These are phyloP conservation scores for Dionaea muscipula DNA, from an alignment of 179 eudicot genomes.

Conservation along the genomic window DNA sequence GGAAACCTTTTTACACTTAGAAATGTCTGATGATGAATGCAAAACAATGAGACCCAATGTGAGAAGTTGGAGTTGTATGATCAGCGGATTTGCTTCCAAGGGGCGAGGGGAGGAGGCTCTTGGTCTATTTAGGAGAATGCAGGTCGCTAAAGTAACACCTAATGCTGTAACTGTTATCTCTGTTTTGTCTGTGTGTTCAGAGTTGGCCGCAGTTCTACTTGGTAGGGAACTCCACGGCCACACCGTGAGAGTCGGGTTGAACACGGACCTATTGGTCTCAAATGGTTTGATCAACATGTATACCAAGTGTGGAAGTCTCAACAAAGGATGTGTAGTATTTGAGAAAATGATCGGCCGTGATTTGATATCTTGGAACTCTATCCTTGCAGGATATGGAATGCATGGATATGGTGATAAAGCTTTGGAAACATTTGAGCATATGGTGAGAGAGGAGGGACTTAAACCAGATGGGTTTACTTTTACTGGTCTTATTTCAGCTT, in stretches of 20 bases:
- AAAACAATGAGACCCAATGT: conserved; percentile 24
- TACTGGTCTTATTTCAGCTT: conserved; percentile 37
- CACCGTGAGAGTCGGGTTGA: conserved; percentile 14
- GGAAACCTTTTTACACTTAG: conserved; percentile 19
- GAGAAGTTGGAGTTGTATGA: conserved; percentile 34
- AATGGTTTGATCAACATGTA: conserved; percentile 47
- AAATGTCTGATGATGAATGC: conserved; percentile 11
- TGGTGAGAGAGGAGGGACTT: conserved; percentile 21
- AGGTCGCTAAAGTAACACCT: conserved; percentile 18
- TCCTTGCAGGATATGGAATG: conserved; percentile 40
- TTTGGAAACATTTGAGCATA: conserved; percentile 20
- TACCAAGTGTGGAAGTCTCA: conserved; percentile 32
- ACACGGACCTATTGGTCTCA: conserved; percentile 16
- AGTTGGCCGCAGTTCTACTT: conserved; percentile 25
- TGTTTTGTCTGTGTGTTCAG: conserved; percentile 34
- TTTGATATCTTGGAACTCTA: conserved; percentile 32
- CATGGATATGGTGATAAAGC: conserved; percentile 32
- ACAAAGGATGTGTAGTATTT: conserved; percentile 19
- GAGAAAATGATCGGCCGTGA: conserved; percentile 16
- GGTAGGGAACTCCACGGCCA: conserved; percentile 37
- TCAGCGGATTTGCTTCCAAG: conserved; percentile 28
- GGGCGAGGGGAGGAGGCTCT: conserved; percentile 28
- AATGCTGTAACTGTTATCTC: conserved; percentile 27
- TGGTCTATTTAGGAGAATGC: conserved; percentile 34
- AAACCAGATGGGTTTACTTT: conserved; percentile 33